Percentiles rank a stretch among this genome's conserved stretches.
Evolutionary conservation across 176 grass and related monocot genomes (phyloP).

Genomic region (Rhynchospora tenuis): DNA sequence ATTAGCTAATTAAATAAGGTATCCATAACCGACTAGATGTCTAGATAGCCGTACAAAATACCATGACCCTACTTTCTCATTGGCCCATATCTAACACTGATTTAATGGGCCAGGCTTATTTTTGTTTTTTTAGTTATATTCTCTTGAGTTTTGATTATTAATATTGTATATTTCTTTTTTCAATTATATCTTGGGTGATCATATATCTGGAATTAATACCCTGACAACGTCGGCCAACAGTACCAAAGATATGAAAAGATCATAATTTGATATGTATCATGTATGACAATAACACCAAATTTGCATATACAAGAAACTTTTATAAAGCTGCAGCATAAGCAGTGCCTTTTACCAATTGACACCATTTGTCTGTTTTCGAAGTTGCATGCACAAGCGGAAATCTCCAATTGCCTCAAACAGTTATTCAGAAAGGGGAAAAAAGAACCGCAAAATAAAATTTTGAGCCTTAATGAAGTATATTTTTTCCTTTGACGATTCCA

Average conservation of each 20-base stretch:
- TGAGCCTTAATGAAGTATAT: neutral
- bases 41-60: neutral
- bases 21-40: neutral
- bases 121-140: conserved; percentile 8
- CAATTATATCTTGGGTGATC: neutral
- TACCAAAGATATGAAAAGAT: conserved; percentile 1
- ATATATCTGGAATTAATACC: neutral
- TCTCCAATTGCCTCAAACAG: neutral
- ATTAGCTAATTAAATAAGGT: neutral
- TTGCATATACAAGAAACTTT: neutral
- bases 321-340: no score
- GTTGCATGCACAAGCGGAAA: neutral
- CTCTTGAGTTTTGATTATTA: neutral
- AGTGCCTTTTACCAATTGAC: neutral
- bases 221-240: conserved; percentile 2
- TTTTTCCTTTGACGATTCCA: neutral
- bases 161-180: neutral
- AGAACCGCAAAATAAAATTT: neutral
- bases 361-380: neutral
- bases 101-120: conserved; percentile 8
- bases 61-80: neutral
- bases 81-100: neutral
- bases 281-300: neutral
- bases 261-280: neutral
- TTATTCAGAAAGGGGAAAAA: neutral